These are phyloP conservation scores for Aspergillus egyptiacus DNA, from an alignment of 495 filamentous ascomycete species.

Conservation along the genomic window DNA sequence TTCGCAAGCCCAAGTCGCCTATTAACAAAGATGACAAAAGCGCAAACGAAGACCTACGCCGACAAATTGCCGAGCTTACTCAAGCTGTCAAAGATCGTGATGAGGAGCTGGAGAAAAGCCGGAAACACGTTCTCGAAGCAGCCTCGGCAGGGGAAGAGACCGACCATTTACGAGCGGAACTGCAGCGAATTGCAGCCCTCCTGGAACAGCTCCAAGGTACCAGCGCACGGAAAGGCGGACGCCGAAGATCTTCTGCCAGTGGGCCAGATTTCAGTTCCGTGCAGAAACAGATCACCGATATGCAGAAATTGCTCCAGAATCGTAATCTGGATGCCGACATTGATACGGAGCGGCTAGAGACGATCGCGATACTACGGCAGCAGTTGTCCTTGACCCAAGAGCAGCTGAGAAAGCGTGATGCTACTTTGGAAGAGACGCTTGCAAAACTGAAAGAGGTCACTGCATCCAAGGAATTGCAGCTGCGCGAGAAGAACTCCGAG, in stretches of 20 bases:
- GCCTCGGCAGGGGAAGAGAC: constrained; percentile 38
- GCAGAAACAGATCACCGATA: constrained; percentile 29
- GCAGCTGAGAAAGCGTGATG: constrained; percentile 35
- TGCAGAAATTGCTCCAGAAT: constrained; percentile 33
- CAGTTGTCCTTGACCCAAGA: constrained; percentile 36
- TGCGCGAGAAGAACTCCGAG: constrained; percentile 35
- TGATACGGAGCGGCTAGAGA: constrained; percentile 32
- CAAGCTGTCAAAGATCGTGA: constrained; percentile 33
- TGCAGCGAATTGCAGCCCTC: constrained; percentile 30
- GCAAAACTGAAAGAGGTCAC: constrained; percentile 34
- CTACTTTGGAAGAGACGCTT: constrained; percentile 34
- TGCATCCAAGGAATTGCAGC: constrained; percentile 28
- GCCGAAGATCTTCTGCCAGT: constrained; percentile 28
- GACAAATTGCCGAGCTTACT: constrained; percentile 32
- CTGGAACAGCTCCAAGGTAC: constrained; percentile 28
- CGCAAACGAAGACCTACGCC: constrained; percentile 25
- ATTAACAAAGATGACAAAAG: constrained; percentile 16
- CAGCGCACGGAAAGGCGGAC: constrained; percentile 19
- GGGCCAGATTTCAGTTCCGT: constrained; percentile 22
- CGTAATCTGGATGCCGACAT: constrained; percentile 20
- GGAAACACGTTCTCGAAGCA: constrained; percentile 30
- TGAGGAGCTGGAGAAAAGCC: constrained; percentile 34
- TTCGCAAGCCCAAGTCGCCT: constrained; percentile 22
- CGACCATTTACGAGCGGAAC: constrained; percentile 33
- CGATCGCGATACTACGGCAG: constrained; percentile 35